Conservation (phyloP, 192 early-diverging fungal species). For the Obelidium mucronatum region DNA sequence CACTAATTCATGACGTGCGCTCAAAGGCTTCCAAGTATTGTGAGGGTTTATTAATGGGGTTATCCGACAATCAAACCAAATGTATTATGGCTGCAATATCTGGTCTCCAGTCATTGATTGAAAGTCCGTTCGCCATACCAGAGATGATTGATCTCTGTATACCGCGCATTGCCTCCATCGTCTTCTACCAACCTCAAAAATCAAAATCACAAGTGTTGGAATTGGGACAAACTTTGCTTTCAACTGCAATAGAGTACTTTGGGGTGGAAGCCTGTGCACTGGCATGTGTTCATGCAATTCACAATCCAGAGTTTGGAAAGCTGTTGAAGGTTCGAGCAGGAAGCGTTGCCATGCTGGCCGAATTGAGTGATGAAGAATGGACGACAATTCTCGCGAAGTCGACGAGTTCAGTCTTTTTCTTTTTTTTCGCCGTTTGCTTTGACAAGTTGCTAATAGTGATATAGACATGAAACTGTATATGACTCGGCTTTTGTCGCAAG, state of each 20-base stretch:
- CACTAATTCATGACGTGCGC: constrained; percentile 1
- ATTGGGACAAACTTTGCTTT: background rate
- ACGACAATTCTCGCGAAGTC: background rate
- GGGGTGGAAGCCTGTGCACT: constrained; percentile 12
- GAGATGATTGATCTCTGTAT: constrained; percentile 30
- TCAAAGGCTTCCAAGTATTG: constrained; percentile 21
- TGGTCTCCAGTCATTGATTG: constrained; percentile 14
- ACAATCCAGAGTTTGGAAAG: constrained; percentile 35
- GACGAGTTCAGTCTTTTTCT: background rate
- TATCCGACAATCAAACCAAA: constrained; percentile 31
- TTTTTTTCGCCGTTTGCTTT: no score
- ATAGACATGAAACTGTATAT: constrained; percentile 24
- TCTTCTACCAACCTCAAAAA: constrained; percentile 33
- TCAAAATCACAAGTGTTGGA: constrained; percentile 2
- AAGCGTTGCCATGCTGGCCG: constrained; percentile 26
- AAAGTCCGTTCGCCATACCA: background rate
- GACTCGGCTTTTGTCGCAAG: constrained; percentile 11
- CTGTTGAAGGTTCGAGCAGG: constrained; percentile 27
- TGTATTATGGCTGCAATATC: constrained; percentile 1
- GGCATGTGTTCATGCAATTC: constrained; percentile 32
- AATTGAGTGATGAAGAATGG: constrained; percentile 40
- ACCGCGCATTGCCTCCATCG: constrained; percentile 27
- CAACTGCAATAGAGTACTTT: background rate
- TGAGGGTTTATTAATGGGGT: constrained; percentile 21
- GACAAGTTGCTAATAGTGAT: background rate